Evolutionary conservation across 805 yeast genomes (phyloP), one percentile per base, ranked within the genome.

Genomic region (Cyberlindnera xishuangbannaensis): DNA sequence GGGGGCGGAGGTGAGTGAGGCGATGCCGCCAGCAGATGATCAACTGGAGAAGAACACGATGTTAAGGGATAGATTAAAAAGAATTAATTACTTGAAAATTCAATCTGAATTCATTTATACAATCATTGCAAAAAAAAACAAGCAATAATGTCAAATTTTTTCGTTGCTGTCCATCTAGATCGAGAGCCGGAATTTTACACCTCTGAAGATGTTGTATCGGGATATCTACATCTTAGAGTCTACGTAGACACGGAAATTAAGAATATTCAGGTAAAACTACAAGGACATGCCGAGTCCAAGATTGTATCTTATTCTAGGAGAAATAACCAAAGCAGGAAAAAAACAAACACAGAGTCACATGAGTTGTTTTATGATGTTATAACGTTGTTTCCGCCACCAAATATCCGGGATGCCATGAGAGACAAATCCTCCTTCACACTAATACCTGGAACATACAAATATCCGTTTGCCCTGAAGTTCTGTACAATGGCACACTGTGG

Each of bases 321-420:
- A 15, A 12, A 19, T 9, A 36, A 40, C 12, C 39, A 40, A 30
- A 14, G 25, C 3, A 20, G 33, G 5, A 21, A 21, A 9, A 40
- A 23, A 4, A 29, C 37, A 2, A 29, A 33, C 4, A 8, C 4
- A 0, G 47, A 41, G 28, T 7, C 22, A 28, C 79, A 73, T 46
- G 63, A 64, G 36, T 53, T 73, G 8, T 55, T 73, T 15, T 73
- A 72, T 43, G 75, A 71, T 34, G 64, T 73, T 2, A 36, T 46
- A 18, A 61, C 71, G 1, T 71, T 73, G 17, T 73, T 73, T 36
- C 79, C 78, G 2, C 73, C 79, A 0, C 61, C 58, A 11, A 67
- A 71, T 33, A 62, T 71, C 10, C 51, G 73, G 15, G 50, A 56
- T 29, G 71, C 68, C 2, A 58, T 70, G 18, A 58, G 67, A 8